Evolutionary conservation across 202 grass and related monocot species (phyloP).

Genomic region (Carex sylvatica): DNA sequence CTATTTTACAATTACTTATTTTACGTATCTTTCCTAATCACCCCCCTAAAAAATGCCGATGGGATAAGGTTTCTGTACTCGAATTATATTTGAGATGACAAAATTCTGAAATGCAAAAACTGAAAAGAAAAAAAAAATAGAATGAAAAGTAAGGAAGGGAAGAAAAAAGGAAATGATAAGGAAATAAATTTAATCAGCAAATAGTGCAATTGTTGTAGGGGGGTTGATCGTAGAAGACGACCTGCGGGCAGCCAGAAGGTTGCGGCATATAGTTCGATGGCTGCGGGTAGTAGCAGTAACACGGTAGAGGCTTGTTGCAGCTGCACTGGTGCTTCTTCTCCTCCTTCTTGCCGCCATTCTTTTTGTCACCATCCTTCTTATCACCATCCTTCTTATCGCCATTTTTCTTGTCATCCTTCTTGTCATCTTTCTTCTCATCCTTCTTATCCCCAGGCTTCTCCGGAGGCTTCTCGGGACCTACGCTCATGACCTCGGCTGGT

Average conservation of each 20-base stretch:
- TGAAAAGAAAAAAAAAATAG: not conserved
- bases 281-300: not conserved
- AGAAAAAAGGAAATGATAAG: not conserved
- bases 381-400: not conserved
- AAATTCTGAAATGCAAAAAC: not conserved
- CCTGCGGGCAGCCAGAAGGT: not conserved
- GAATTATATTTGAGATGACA: not conserved
- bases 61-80: not conserved
- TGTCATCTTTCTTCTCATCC: conserved; percentile 19
- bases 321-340: not conserved
- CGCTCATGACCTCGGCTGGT: conserved; percentile 35
- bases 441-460: conserved; percentile 28
- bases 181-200: not conserved
- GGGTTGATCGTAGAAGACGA: conserved; percentile 5
- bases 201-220: not conserved
- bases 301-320: not conserved
- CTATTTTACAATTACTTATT: not conserved
- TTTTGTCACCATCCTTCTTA: not conserved
- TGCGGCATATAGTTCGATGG: not conserved
- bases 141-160: not conserved
- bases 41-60: not conserved
- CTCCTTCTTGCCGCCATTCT: not conserved
- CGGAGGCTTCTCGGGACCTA: conserved; percentile 43
- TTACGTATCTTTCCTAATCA: not conserved
- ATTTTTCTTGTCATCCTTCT: conserved; percentile 17